Percentiles rank a stretch among this genome's conserved stretches.
Conservation (phyloP, 345 rosid genomes). For the Punica granatum region DNA sequence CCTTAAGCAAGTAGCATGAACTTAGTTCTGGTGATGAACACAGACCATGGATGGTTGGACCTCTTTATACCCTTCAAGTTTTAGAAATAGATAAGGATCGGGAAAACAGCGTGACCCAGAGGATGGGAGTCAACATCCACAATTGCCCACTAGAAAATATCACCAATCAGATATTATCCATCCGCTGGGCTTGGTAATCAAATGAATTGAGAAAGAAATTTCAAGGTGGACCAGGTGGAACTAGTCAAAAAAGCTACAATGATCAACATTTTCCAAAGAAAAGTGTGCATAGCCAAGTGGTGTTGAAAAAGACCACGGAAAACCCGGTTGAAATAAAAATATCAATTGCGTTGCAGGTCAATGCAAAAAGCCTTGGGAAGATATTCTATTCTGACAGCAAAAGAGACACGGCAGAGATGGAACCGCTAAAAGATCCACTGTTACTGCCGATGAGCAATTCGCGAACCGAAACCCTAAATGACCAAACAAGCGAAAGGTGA, state of each 20-base stretch:
- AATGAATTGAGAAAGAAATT: background rate
- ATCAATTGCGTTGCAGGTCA: no score
- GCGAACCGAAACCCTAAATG: background rate
- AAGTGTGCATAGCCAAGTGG: background rate
- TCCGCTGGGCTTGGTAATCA: background rate
- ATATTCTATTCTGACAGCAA: no score
- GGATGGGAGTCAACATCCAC: background rate
- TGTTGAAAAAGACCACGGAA: background rate
- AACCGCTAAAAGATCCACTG: no score
- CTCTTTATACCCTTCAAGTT: background rate
- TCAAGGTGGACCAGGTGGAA: background rate
- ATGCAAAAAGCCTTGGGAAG: no score
- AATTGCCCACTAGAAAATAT: background rate
- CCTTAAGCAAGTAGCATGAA: background rate
- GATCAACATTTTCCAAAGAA: background rate
- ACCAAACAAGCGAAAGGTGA: background rate
- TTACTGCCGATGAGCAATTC: background rate
- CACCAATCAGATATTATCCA: background rate
- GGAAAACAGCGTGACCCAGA: no score
- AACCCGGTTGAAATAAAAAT: no score
- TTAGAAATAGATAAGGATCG: no score
- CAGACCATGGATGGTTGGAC: background rate
- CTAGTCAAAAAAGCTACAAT: background rate
- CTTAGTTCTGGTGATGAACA: background rate
- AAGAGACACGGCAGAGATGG: background rate